Percentiles rank a stretch among this genome's conserved stretches.
These are phyloP conservation scores for Cercophora scortea DNA, from an alignment of 495 filamentous ascomycete species.

Conservation along the genomic window DNA sequence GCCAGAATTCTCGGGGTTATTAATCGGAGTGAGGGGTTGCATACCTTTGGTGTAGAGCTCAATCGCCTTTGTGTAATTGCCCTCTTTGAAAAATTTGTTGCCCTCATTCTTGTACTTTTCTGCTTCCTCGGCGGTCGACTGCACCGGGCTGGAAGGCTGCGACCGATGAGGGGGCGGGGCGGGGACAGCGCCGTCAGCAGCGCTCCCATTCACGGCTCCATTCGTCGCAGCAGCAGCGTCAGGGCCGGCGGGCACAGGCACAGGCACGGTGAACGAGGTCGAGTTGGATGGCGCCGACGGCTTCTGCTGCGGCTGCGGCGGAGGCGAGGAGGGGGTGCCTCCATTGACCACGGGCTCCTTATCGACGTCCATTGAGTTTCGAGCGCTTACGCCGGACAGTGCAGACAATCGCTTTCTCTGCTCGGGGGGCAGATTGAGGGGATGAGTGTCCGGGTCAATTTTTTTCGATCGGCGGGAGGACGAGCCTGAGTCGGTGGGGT, in stretches of 20 bases:
- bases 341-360: conserved; percentile 50
- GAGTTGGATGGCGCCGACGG: conserved; percentile 21
- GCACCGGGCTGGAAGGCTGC: conserved; percentile 51
- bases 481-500: conserved; percentile 27
- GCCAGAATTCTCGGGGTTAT: no score
- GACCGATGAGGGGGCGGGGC: conserved; percentile 73
- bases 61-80: conserved; percentile 77
- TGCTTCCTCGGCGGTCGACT: conserved; percentile 56
- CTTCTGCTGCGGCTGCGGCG: conserved; percentile 22
- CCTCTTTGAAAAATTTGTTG: conserved; percentile 93
- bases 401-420: conserved; percentile 67
- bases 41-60: conserved; percentile 90
- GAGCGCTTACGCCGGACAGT: conserved; percentile 59
- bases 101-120: conserved; percentile 86
- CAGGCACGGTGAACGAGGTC: conserved; percentile 34
- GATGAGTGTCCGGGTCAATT: conserved; percentile 65
- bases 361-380: conserved; percentile 76
- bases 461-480: conserved; percentile 37
- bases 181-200: conserved; percentile 44
- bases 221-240: conserved; percentile 34
- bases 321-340: conserved; percentile 35
- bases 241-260: conserved; percentile 38
- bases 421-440: conserved; percentile 80
- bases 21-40: background rate
- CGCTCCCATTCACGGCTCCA: conserved; percentile 13